Evolutionary conservation across 2,329 filamentous ascomycete species (phyloP).

Genomic region (Sclerotinia borealis): DNA sequence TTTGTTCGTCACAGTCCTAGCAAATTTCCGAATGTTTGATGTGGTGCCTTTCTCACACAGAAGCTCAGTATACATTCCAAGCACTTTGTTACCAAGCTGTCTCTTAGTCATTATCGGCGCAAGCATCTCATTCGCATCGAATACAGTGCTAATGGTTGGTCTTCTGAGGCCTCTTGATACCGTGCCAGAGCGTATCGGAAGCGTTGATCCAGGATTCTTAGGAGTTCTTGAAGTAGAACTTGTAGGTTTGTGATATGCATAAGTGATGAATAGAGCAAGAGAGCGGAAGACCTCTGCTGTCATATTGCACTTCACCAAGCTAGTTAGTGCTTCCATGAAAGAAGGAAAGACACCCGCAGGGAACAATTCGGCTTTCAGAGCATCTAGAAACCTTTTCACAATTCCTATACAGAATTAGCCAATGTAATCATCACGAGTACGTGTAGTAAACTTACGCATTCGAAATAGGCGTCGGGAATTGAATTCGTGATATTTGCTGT

Average conservation of each 20-base stretch:
- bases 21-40: slow-evolving; percentile 75
- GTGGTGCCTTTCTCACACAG: slow-evolving; percentile 68
- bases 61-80: slow-evolving; percentile 71
- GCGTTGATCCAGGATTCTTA: slow-evolving; percentile 41
- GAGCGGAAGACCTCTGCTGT: slow-evolving; percentile 81
- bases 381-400: slow-evolving; percentile 83
- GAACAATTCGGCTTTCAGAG: slow-evolving; percentile 78
- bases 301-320: slow-evolving; percentile 72
- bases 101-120: slow-evolving; percentile 51
- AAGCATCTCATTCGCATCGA: slow-evolving; percentile 31
- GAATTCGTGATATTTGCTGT: slow-evolving; percentile 87
- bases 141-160: slow-evolving; percentile 25
- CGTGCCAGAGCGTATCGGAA: slow-evolving; percentile 34
- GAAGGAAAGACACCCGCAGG: slow-evolving; percentile 64
- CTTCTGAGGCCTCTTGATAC: slow-evolving; percentile 25
- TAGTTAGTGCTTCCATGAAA: slow-evolving; percentile 74
- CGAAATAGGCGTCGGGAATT: slow-evolving; percentile 80
- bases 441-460: slow-evolving; percentile 65
- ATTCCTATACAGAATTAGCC: slow-evolving; percentile 53
- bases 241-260: slow-evolving; percentile 64
- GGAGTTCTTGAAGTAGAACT: slow-evolving; percentile 47
- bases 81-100: slow-evolving; percentile 66
- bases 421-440: not conserved
- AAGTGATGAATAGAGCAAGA: slow-evolving; percentile 87
- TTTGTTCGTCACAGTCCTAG: slow-evolving; percentile 91